Percentiles rank a stretch among this genome's conserved stretches.
phyloP scores from a whole-genome alignment of 805 yeast species.

The Starmera caribaea region DNA sequence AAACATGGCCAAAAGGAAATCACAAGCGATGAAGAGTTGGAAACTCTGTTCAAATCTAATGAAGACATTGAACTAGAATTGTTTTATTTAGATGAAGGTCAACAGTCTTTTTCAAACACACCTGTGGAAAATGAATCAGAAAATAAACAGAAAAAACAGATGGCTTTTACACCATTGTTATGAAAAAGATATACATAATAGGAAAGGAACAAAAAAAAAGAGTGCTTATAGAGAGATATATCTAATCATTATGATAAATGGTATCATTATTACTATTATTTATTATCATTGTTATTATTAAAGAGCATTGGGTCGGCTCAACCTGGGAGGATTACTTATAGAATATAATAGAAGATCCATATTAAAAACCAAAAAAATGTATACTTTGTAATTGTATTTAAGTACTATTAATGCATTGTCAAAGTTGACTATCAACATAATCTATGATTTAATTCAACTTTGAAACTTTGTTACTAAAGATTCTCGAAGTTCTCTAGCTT shows the following conservation, averaged over 20 bases:
- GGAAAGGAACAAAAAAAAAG: neutral
- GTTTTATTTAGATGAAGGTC: neutral
- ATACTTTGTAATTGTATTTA: neutral
- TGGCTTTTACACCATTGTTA: constrained; percentile 17
- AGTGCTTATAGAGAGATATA: neutral
- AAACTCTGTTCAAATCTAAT: constrained; percentile 9
- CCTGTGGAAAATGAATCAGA: neutral
- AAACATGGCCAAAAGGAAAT: constrained; percentile 7
- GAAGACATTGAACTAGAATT: neutral
- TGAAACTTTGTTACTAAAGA: no score
- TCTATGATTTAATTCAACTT: no score
- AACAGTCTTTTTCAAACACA: no score
- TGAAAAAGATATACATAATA: constrained; percentile 10
- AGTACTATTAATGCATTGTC: no score
- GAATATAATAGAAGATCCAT: neutral
- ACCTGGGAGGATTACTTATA: neutral
- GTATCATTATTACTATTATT: neutral
- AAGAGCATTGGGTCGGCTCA: no score
- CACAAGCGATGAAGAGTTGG: constrained; percentile 6
- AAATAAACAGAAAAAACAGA: constrained; percentile 3
- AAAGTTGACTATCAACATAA: no score
- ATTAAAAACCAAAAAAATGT: neutral
- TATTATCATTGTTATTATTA: neutral
- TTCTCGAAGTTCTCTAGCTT: neutral
- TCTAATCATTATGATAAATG: neutral